A percentile compares a stretch with the other conserved stretches of the same genome.
Evolutionary conservation across 1,139 yeast genomes (phyloP).

Genomic region (Pichia terricola): DNA sequence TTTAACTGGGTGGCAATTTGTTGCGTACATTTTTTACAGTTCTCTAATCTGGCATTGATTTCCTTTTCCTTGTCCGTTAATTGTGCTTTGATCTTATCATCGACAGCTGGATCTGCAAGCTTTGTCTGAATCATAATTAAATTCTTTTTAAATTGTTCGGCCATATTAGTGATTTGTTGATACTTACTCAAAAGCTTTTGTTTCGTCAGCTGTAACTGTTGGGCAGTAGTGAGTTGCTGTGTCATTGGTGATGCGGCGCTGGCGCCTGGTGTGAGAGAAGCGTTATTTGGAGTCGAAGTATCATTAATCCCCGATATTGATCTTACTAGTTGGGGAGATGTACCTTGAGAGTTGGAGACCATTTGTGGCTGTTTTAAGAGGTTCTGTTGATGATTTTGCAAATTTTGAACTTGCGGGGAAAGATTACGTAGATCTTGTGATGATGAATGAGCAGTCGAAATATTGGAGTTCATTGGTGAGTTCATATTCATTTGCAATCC

Average conservation of each 20-base stretch:
- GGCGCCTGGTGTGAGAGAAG: neutral
- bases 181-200: conserved; percentile 25
- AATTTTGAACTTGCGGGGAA: neutral
- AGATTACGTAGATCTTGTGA: neutral
- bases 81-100: conserved; percentile 25
- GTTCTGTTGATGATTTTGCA: neutral
- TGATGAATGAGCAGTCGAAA: neutral
- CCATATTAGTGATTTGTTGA: conserved; percentile 25
- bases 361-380: neutral
- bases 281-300: neutral
- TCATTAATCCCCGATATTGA: neutral
- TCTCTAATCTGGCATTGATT: conserved; percentile 23
- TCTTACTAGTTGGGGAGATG: neutral
- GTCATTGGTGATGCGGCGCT: neutral
- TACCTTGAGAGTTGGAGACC: neutral
- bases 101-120: conserved; percentile 25
- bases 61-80: conserved; percentile 23
- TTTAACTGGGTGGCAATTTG: conserved; percentile 22
- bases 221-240: conserved; percentile 8
- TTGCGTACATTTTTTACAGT: conserved; percentile 22
- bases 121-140: conserved; percentile 29
- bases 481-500: neutral
- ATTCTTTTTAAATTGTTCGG: conserved; percentile 37
- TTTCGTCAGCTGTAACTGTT: conserved; percentile 16
- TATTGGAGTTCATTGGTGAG: neutral